Evolutionary conservation across 2,329 filamentous ascomycete species (phyloP).

Genomic region (Metarhizium robertsii): DNA sequence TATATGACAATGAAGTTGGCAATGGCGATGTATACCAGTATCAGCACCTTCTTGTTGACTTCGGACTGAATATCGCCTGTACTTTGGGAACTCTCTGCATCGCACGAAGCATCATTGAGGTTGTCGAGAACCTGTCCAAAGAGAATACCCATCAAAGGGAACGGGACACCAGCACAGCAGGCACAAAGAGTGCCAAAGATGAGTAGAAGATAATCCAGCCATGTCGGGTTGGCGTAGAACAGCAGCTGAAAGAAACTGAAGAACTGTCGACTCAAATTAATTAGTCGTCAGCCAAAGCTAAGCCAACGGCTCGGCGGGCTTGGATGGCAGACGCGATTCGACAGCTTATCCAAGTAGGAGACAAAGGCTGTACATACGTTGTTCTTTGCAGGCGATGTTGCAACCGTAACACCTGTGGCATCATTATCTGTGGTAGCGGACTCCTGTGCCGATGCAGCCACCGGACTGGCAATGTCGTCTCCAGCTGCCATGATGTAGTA

Average conservation of each 20-base stretch:
- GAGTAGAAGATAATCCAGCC: constrained; percentile 33
- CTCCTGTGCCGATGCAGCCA: not conserved
- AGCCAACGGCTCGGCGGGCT: not conserved
- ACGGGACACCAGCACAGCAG: constrained; percentile 51
- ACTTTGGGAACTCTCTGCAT: constrained; percentile 14
- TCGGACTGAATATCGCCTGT: constrained; percentile 25
- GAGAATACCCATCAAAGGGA: constrained; percentile 54
- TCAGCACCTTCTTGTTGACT: constrained; percentile 49
- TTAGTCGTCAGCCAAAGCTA: not conserved
- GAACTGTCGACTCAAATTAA: not conserved
- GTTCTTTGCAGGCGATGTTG: not conserved
- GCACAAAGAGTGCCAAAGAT: constrained; percentile 32
- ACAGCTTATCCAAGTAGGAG: not conserved
- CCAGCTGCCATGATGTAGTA: not conserved
- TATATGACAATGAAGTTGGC: constrained; percentile 57
- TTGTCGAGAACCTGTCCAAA: constrained; percentile 56
- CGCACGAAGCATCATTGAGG: constrained; percentile 48
- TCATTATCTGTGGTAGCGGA: not conserved
- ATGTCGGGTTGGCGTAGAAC: constrained; percentile 33
- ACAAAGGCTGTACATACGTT: not conserved
- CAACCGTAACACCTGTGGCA: not conserved
- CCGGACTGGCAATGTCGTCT: not conserved
- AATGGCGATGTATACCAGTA: constrained; percentile 54
- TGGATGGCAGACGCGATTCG: not conserved
- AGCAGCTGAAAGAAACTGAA: constrained; percentile 33